A percentile compares a stretch with the other conserved stretches of the same genome.
Conservation (phyloP, 2,329 filamentous ascomycete genomes). For the Myriosclerotinia duriaeana region DNA sequence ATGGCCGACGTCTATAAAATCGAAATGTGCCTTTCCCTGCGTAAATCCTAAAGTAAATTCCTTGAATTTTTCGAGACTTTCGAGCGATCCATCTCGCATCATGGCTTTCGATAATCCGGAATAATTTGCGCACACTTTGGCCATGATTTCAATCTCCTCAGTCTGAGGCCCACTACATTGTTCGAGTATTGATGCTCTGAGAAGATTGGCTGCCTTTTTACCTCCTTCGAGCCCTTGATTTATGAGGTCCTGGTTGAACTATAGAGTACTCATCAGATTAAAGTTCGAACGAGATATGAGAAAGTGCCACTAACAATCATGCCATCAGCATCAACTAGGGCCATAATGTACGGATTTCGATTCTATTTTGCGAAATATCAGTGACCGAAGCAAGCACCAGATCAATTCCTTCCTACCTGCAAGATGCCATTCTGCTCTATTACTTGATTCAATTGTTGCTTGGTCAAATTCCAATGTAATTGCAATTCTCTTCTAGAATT, state of each 20-base stretch:
- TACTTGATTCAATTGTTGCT: conserved; percentile 42
- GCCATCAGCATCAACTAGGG: conserved; percentile 63
- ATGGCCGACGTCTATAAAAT: conserved; percentile 62
- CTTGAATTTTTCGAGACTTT: conserved; percentile 48
- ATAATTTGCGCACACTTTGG: conserved; percentile 58
- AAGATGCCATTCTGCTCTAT: conserved; percentile 46
- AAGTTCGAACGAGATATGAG: conserved; percentile 26
- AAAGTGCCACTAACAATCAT: conserved; percentile 50
- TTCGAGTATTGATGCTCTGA: conserved; percentile 50
- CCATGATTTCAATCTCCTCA: conserved; percentile 54
- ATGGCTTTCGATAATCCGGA: conserved; percentile 52
- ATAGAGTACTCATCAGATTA: conserved; percentile 28
- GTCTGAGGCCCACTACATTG: conserved; percentile 46
- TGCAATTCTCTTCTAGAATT: conserved; percentile 53
- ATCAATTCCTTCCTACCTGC: conserved; percentile 45
- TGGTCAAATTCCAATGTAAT: conserved; percentile 46
- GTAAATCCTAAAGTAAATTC: conserved; percentile 62
- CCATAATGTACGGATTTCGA: conserved; percentile 58
- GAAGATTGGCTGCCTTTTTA: conserved; percentile 45
- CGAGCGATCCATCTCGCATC: conserved; percentile 49
- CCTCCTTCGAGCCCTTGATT: conserved; percentile 50
- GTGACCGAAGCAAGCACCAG: not conserved
- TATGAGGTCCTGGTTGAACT: conserved; percentile 60
- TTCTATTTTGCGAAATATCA: conserved; percentile 32
- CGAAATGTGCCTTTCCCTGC: conserved; percentile 57